Evolutionary conservation across 208 protist species (phyloP).

Genomic region (Lotmaria passim): DNA sequence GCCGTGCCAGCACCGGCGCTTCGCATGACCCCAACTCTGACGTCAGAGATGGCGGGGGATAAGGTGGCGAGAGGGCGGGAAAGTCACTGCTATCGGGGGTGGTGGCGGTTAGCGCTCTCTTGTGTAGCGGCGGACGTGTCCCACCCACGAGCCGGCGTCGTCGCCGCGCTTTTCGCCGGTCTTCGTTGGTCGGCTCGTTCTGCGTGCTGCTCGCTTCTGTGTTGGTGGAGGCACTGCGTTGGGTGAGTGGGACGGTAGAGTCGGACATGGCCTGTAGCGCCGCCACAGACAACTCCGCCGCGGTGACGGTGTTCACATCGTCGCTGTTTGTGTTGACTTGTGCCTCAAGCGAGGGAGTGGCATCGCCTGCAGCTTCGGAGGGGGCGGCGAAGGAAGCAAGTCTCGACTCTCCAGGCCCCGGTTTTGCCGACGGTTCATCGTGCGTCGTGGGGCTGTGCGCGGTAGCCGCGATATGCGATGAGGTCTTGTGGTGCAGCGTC

Average conservation of each 20-base stretch:
- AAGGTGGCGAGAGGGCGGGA: neutral
- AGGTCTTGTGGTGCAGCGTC: neutral
- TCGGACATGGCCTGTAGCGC: constrained; percentile 13
- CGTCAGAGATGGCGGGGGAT: neutral
- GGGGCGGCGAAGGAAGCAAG: neutral
- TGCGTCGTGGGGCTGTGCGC: neutral
- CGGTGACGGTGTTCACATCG: neutral
- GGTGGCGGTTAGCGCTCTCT: constrained; percentile 1
- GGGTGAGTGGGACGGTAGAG: neutral
- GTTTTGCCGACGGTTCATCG: no score
- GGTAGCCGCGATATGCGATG: neutral
- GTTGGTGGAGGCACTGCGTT: constrained; percentile 12
- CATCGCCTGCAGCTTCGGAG: neutral
- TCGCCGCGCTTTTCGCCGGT: neutral
- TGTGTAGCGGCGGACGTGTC: constrained; percentile 4
- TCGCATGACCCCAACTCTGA: neutral
- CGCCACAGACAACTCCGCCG: constrained; percentile 1
- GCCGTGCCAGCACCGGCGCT: neutral
- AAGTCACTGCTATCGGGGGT: neutral
- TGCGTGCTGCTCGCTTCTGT: constrained; percentile 7
- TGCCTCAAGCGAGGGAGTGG: neutral
- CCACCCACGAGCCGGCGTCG: constrained; percentile 11
- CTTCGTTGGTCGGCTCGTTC: neutral
- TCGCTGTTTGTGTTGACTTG: neutral
- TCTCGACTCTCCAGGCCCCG: neutral